Base-by-base conservation (phyloP, 352 stramenopile species). In the Phytophthora vignae region DNA sequence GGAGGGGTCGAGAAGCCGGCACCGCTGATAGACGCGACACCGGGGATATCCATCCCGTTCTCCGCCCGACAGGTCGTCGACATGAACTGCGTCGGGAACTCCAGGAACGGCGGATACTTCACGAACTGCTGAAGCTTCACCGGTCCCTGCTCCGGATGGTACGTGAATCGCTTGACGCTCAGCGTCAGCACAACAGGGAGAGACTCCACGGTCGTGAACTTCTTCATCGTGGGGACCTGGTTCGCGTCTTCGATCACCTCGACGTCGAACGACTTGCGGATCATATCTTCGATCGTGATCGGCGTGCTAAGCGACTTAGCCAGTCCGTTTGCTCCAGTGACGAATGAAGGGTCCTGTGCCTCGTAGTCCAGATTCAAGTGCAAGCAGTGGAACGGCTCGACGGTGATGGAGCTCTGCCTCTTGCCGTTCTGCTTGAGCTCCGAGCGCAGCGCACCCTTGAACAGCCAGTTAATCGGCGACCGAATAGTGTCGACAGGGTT, bases 91-190 rank as follows among this genome's bases (percentile, higher is more conserved):
- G 78, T 74, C 21, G 87, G 89, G 65, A 96, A 93, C 57, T 81
- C 87, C 55, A 96, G 79, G 46, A 88, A 85, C 2, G 76, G 56
- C 31, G 87, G 85, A 55, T 96, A 96, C 69, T 93, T 88, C 2
- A 96, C 87, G 73, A 95, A 94, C 66, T 93, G 87, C 64, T 91
- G 88, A 8, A 96, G 64, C 71, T 96, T 96, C 14, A 96, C 84
- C 0, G 89, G 89, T 0, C 89, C 89, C 3, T 87, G 81, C 56
- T 92, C 81, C 0, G 87, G 87, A 63, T 96, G 85, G 69, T 95
- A 96, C 29, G 89, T 93, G 63, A 96, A 96, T 3, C 89, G 85
- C 76, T 96, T 96, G 72, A 96, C 83, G 60, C 91, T 94, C 54
- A 94, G 69, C 19, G 84, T 95, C 33, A 96, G 65, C 56, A 96